These are phyloP conservation scores for Cenchrus purpureus DNA, from an alignment of 176 grass and related monocot species.

Conservation along the genomic window DNA sequence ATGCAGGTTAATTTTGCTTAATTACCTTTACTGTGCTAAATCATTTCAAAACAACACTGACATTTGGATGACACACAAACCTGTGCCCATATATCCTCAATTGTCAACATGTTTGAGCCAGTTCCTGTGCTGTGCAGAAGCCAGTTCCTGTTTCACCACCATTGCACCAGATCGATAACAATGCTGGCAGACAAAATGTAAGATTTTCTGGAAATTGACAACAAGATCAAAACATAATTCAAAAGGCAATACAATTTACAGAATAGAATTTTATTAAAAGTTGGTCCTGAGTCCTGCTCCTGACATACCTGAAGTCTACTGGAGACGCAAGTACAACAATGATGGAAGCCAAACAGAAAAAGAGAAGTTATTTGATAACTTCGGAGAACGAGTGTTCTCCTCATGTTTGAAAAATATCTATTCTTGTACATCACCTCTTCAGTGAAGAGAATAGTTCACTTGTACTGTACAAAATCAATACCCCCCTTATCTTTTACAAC, in stretches of 20 bases:
- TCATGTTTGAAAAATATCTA: conserved; percentile 23
- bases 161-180: background rate
- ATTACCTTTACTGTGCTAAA: background rate
- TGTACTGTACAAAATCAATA: conserved; percentile 30
- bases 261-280: background rate
- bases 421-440: conserved; percentile 39
- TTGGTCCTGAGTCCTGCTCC: background rate
- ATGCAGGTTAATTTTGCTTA: background rate
- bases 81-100: background rate
- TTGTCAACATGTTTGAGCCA: background rate
- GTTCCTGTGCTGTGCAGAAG: background rate
- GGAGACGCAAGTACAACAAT: background rate
- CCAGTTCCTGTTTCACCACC: conserved; percentile 1
- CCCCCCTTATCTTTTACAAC: conserved; percentile 31
- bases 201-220: background rate
- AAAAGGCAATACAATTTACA: conserved; percentile 18
- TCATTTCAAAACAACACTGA: background rate
- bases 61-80: background rate
- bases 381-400: conserved; percentile 48
- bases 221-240: conserved; percentile 3
- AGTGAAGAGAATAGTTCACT: conserved; percentile 15
- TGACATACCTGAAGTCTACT: conserved; percentile 16
- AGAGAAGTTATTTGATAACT: background rate
- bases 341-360: conserved; percentile 15
- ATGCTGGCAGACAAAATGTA: background rate